Evolutionary conservation across 805 yeast genomes (phyloP).

Genomic region (Yarrowia sp.): DNA sequence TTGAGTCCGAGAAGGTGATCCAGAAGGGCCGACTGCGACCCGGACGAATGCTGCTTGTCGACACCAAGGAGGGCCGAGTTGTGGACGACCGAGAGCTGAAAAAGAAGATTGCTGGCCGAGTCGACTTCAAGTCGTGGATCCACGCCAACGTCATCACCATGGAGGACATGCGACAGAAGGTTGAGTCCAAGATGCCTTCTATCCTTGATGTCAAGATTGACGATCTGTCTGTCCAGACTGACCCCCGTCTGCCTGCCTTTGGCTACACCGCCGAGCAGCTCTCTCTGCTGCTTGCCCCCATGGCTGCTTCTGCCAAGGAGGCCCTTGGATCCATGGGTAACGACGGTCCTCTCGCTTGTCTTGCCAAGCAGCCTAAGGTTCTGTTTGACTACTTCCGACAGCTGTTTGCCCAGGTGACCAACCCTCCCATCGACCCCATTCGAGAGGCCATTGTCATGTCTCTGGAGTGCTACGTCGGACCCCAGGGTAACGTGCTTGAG

Average conservation of each 20-base stretch:
- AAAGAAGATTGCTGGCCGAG: conserved; percentile 74
- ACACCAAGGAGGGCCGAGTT: conserved; percentile 88
- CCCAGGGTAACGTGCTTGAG: conserved; percentile 95
- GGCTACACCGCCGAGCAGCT: conserved; percentile 97
- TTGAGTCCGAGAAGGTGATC: conserved; percentile 79
- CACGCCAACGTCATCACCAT: conserved; percentile 84
- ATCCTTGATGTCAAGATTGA: conserved; percentile 43
- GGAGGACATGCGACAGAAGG: conserved; percentile 73
- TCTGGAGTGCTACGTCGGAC: conserved; percentile 94
- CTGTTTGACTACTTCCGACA: conserved; percentile 94
- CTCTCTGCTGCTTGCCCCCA: conserved; percentile 82
- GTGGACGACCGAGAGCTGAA: conserved; percentile 94
- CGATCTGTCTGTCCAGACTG: conserved; percentile 66
- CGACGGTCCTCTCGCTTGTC: conserved; percentile 93
- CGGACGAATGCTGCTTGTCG: conserved; percentile 94
- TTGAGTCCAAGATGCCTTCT: conserved; percentile 53
- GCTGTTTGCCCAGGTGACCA: conserved; percentile 96
- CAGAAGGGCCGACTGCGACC: conserved; percentile 95
- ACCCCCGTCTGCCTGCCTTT: conserved; percentile 82
- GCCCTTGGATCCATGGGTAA: conserved; percentile 99
- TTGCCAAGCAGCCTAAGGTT: conserved; percentile 89
- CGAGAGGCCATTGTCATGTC: conserved; percentile 98
- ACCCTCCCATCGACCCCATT: conserved; percentile 98
- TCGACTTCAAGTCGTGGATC: conserved; percentile 94
- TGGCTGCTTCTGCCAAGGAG: conserved; percentile 92